These are phyloP conservation scores for Astragalus membranaceus DNA, from an alignment of 306 rosid species.

Conservation along the genomic window DNA sequence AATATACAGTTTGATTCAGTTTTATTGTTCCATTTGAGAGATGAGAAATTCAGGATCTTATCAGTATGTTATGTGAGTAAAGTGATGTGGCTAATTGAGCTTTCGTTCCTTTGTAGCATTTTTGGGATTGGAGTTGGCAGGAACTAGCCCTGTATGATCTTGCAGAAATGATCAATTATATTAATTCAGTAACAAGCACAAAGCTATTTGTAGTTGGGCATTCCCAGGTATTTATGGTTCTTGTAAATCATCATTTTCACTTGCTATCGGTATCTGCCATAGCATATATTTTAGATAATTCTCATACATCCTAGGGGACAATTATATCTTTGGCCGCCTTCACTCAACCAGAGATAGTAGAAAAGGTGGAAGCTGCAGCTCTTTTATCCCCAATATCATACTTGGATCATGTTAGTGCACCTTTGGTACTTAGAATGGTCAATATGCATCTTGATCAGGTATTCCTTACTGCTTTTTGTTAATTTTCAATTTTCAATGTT, in stretches of 20 bases:
- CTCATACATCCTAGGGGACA: constrained; percentile 59
- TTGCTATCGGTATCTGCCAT: background rate
- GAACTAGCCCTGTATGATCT: constrained; percentile 76
- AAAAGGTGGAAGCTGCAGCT: constrained; percentile 82
- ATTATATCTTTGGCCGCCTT: constrained; percentile 56
- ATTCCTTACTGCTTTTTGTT: constrained; percentile 14
- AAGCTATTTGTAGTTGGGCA: constrained; percentile 82
- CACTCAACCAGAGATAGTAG: constrained; percentile 60
- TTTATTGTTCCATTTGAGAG: no score
- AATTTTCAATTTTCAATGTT: constrained; percentile 2
- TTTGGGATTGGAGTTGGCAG: constrained; percentile 98
- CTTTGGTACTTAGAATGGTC: constrained; percentile 68
- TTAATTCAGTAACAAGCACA: constrained; percentile 42
- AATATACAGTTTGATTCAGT: no score
- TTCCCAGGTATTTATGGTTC: constrained; percentile 63
- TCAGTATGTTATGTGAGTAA: constrained; percentile 4
- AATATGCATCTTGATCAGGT: constrained; percentile 76
- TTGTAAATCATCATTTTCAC: constrained; percentile 5
- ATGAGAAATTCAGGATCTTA: no score
- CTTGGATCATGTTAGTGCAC: constrained; percentile 62
- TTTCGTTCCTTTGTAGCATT: constrained; percentile 47
- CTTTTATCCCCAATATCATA: constrained; percentile 84
- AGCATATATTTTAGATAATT: constrained; percentile 5
- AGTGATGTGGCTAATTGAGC: constrained; percentile 9
- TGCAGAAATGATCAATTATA: constrained; percentile 60